phyloP scores from a whole-genome alignment of 2,329 filamentous ascomycete species.

The Shiraia sp. region DNA sequence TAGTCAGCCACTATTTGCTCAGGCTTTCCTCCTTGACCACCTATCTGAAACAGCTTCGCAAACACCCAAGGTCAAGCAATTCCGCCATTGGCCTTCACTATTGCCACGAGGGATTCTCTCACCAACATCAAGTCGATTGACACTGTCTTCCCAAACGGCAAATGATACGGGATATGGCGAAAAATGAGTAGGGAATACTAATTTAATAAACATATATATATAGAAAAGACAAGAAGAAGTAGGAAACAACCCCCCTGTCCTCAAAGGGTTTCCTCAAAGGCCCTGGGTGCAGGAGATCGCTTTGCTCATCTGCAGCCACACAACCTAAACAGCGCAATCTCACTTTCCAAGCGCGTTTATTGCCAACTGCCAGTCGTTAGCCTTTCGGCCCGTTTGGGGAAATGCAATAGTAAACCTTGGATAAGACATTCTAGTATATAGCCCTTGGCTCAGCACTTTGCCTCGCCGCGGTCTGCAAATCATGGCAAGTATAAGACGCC shows the following conservation, averaged over 20 bases:
- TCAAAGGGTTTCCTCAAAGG: too few species aligned
- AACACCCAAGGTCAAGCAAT: slow-evolving; percentile 1
- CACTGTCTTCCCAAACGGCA: background rate
- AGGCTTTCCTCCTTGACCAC: slow-evolving; percentile 15
- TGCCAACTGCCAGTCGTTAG: too few species aligned
- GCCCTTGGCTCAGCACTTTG: too few species aligned
- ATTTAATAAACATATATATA: too few species aligned
- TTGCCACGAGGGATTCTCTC: background rate
- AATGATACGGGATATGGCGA: too few species aligned
- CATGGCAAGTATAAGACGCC: slow-evolving; percentile 30
- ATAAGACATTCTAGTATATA: background rate
- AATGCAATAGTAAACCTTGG: slow-evolving; percentile 1
- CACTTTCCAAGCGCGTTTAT: too few species aligned
- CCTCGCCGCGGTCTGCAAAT: slow-evolving; percentile 1
- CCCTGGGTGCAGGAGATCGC: background rate
- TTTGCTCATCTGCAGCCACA: slow-evolving; percentile 4
- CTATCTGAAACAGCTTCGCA: slow-evolving; percentile 5
- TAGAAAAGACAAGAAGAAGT: too few species aligned
- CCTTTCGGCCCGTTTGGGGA: slow-evolving; percentile 6
- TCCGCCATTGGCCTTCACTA: background rate
- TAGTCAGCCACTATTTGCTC: slow-evolving; percentile 3
- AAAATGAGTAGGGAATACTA: too few species aligned
- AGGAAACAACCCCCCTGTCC: too few species aligned
- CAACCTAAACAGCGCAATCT: background rate
- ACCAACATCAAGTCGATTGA: background rate